Percentiles rank a stretch among this genome's conserved stretches.
These are phyloP conservation scores for Neobulgaria alba DNA, from an alignment of 2,329 filamentous ascomycete species.

Conservation along the genomic window DNA sequence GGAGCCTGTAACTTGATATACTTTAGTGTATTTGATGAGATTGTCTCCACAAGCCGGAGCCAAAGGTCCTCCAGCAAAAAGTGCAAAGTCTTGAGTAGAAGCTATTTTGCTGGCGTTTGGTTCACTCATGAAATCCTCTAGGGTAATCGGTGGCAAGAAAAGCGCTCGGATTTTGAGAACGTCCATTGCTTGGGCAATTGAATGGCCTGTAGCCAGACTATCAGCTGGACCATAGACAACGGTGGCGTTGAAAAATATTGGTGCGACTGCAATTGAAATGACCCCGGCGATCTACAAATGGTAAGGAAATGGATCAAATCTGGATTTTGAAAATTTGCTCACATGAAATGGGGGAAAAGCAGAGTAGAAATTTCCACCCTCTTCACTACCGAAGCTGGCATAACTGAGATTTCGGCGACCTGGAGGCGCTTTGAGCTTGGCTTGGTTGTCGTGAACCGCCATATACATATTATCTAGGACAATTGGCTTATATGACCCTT, in stretches of 20 bases:
- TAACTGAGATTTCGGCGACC: background rate
- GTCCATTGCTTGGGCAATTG: conserved; percentile 6
- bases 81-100: too few species aligned
- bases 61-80: conserved; percentile 10
- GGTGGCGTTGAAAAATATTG: conserved; percentile 6
- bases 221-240: conserved; percentile 9
- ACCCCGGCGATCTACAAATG: too few species aligned
- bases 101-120: too few species aligned
- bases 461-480: conserved; percentile 28
- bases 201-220: conserved; percentile 4
- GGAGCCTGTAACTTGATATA: conserved; percentile 10
- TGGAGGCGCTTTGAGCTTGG: too few species aligned
- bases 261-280: too few species aligned
- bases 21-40: too few species aligned
- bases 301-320: too few species aligned
- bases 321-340: too few species aligned
- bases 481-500: conserved; percentile 37
- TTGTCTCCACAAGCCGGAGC: conserved; percentile 1
- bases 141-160: too few species aligned
- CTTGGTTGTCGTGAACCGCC: conserved; percentile 14
- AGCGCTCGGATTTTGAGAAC: conserved; percentile 2
- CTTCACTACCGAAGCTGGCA: too few species aligned
- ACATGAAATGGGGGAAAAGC: conserved; percentile 6
- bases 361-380: conserved; percentile 5
- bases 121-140: too few species aligned